Evolutionary conservation across 768 basidiomycete species (phyloP).

Genomic region (Sporobolomyces roseus): DNA sequence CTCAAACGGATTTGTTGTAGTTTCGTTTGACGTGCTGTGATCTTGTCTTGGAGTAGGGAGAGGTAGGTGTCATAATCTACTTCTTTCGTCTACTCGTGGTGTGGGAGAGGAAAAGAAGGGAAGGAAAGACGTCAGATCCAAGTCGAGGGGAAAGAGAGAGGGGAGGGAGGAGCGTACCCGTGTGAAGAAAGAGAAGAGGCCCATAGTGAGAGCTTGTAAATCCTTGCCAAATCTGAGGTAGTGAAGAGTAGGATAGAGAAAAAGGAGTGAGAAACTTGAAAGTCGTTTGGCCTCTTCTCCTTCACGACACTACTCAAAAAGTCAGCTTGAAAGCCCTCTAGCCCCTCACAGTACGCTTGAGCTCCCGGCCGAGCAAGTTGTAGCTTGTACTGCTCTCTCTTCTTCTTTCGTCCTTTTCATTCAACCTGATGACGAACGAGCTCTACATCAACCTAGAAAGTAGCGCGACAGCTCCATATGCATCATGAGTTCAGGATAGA

Average conservation of each 20-base stretch:
- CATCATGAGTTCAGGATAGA: no score
- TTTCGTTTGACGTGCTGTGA: slow-evolving; percentile 26
- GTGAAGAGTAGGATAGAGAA: not conserved
- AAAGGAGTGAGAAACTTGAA: not conserved
- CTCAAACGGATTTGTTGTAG: slow-evolving; percentile 63
- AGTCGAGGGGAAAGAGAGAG: not conserved
- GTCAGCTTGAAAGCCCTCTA: no score
- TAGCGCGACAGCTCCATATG: no score
- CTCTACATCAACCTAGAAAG: no score
- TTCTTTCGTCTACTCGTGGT: slow-evolving; percentile 25
- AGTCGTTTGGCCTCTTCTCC: no score
- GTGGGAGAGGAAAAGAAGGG: not conserved
- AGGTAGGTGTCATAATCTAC: slow-evolving; percentile 37
- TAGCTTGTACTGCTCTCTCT: no score
- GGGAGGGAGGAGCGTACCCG: not conserved
- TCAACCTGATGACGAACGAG: not conserved
- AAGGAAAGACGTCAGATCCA: not conserved
- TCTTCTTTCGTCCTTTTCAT: no score
- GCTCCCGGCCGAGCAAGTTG: no score
- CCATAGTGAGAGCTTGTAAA: not conserved
- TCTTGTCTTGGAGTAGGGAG: slow-evolving; percentile 19
- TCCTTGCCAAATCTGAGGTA: not conserved
- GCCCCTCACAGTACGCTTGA: no score
- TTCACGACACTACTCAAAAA: no score
- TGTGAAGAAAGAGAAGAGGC: slow-evolving; percentile 4